Base-by-base conservation (phyloP, 768 basidiomycete species). In the Mycena amicta region DNA sequence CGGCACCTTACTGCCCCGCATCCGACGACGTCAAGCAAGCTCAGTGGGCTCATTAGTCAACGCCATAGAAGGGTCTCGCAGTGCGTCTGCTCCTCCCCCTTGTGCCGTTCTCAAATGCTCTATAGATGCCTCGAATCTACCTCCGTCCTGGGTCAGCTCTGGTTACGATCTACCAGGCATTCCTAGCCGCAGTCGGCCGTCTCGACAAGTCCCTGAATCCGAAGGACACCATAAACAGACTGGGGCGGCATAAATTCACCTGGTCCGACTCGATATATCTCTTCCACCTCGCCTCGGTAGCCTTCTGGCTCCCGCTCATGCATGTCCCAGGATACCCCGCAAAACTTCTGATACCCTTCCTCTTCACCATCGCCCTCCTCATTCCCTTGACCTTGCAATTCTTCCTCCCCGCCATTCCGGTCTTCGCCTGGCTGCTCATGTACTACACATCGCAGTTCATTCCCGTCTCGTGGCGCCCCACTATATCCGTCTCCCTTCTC, bases 361-460 rank as follows among this genome's bases (percentile, higher is more conserved):
- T 89, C 20, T 95, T 91, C 75, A 68, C 74, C 55, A 67, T 82
- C 50, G 88, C 85, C 29, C 80, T 98, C 57, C 75, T 94, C 61
- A 68, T 97, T 46, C 95, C 95, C 0, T 77, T 95, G 54, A 95
- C 95, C 0, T 89, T 86, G 28, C 95, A 96, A 70, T 94, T 97
- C 76, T 89, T 97, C 76, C 51, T 93, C 37, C 93, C 94, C 0
- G 95, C 93, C 0, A 89, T 86, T 0, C 95, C 95, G 16, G 75
- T 98, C 43, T 86, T 96, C 65, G 79, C 86, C 11, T 98, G 91
- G 86, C 78, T 98, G 25, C 80, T 98, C 57, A 82, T 86, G 2
- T 98, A 87, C 74, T 98, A 90, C 77, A 84, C 89, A 3, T 91
- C 91, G 22, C 83, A 89, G 16, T 98, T 91, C 75, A 92, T 98